Evolutionary conservation across 345 rosid genomes (phyloP).

Genomic region (Rubroshorea leprosula): DNA sequence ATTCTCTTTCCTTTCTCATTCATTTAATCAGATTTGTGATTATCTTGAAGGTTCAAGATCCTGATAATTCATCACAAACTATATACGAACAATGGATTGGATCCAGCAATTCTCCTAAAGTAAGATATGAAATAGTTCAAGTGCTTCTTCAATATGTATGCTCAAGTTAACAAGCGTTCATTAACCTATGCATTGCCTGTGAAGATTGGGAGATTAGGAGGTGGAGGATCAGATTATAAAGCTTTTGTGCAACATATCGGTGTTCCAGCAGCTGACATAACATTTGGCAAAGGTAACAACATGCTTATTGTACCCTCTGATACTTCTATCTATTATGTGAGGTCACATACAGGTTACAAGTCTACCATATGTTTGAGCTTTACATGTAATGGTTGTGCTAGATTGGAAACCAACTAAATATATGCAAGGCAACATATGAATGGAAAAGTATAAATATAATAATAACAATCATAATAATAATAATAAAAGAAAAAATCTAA

Average conservation of each 20-base stretch:
- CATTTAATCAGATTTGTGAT: slow-evolving; percentile 6
- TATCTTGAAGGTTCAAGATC: slow-evolving; percentile 58
- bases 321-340: no score
- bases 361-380: no score
- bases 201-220: slow-evolving; percentile 69
- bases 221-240: slow-evolving; percentile 63
- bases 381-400: no score
- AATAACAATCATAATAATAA: no score
- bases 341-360: no score
- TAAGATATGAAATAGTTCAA: slow-evolving; percentile 23
- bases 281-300: slow-evolving; percentile 50
- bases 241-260: slow-evolving; percentile 83
- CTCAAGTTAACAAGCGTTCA: slow-evolving; percentile 1
- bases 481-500: no score
- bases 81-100: slow-evolving; percentile 61
- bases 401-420: no score
- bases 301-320: not conserved
- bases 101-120: slow-evolving; percentile 38
- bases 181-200: slow-evolving; percentile 8
- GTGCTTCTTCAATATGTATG: not conserved
- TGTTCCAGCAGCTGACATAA: slow-evolving; percentile 54
- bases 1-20: not conserved
- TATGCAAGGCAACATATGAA: no score
- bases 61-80: slow-evolving; percentile 63
- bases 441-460: no score